Evolutionary conservation across 495 filamentous ascomycete genomes (phyloP).

Genomic region (Trichoderma parareesei): DNA sequence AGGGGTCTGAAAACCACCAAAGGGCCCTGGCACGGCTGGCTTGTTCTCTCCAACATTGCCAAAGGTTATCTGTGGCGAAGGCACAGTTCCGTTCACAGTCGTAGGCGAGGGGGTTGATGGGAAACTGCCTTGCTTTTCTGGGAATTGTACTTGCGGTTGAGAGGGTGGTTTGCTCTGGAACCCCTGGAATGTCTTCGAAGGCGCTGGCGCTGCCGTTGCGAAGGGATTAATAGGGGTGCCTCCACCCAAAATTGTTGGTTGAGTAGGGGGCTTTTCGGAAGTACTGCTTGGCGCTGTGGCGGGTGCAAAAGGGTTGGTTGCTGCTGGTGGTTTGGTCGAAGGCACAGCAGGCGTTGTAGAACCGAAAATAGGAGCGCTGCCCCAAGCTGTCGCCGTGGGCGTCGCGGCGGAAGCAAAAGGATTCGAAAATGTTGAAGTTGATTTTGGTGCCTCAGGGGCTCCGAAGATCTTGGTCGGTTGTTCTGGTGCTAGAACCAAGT

Average conservation of each 20-base stretch:
- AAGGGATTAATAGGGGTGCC: neutral
- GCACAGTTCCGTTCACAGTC: neutral
- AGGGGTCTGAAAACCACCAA: neutral
- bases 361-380: neutral
- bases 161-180: neutral
- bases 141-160: neutral
- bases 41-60: neutral
- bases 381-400: neutral
- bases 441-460: neutral
- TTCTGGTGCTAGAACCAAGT: neutral
- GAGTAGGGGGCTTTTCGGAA: neutral
- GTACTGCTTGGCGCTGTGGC: neutral
- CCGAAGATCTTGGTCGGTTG: neutral
- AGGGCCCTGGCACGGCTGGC: neutral
- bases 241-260: neutral
- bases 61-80: neutral
- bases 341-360: neutral
- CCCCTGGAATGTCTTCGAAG: neutral
- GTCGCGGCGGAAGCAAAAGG: neutral
- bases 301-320: slow-evolving; percentile 3
- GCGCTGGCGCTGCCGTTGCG: neutral
- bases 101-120: neutral
- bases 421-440: neutral
- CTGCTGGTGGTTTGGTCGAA: neutral
- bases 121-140: neutral